Conservation (phyloP, 2,329 filamentous ascomycete genomes). For the Ceratocystis colombiana region DNA sequence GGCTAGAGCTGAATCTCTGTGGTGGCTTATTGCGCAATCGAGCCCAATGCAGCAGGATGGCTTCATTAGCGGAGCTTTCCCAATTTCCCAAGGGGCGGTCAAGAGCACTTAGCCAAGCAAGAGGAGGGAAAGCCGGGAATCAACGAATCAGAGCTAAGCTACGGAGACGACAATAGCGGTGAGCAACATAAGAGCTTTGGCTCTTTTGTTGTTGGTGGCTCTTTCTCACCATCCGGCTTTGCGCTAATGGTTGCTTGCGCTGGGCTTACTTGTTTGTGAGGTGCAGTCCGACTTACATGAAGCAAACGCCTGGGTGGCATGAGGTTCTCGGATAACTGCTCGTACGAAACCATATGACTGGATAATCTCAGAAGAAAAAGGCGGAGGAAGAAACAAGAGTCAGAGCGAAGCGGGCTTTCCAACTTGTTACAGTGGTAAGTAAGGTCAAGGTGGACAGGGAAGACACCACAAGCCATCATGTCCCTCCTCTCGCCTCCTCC, state of each 20-base stretch:
- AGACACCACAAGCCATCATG: background rate
- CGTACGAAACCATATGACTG: background rate
- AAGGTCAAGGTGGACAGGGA: background rate
- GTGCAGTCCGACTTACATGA: slow-evolving; percentile 7
- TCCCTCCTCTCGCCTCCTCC: background rate
- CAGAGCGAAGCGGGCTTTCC: background rate
- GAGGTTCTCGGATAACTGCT: slow-evolving; percentile 1
- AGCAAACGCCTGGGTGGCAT: slow-evolving; percentile 1
- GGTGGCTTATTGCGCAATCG: slow-evolving; percentile 8
- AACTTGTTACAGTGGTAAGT: background rate
- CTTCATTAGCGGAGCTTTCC: background rate
- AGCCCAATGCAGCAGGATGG: background rate
- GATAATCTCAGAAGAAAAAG: background rate
- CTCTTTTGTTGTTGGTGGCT: slow-evolving; percentile 3
- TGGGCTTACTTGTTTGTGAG: slow-evolving; percentile 3
- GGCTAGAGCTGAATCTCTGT: background rate
- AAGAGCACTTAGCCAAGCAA: background rate
- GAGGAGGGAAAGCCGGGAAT: too few species aligned
- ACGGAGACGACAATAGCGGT: background rate
- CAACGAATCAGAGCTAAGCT: background rate
- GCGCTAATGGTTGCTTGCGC: background rate
- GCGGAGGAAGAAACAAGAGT: background rate
- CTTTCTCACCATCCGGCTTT: background rate
- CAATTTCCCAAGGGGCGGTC: slow-evolving; percentile 6
- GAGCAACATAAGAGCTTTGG: background rate